Conservation (phyloP, 208 protist genomes). For the Trypanosoma mega region DNA sequence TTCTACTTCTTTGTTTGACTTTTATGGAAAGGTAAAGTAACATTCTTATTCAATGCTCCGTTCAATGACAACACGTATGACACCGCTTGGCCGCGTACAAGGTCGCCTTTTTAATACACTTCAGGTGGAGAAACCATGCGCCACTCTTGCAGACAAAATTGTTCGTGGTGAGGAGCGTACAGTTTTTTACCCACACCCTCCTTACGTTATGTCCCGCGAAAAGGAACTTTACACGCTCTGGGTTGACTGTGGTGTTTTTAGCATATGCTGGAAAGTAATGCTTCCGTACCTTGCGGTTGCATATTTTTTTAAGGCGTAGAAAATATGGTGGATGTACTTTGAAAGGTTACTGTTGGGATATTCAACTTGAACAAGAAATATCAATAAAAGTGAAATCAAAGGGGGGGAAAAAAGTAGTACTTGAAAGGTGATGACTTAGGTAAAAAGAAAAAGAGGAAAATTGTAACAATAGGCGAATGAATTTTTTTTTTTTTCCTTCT, state of each 20-base stretch:
- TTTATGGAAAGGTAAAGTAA: slow-evolving; percentile 7
- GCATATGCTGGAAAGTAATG: slow-evolving; percentile 58
- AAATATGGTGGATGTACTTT: slow-evolving; percentile 3
- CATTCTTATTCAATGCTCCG: slow-evolving; percentile 26
- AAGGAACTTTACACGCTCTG: slow-evolving; percentile 91
- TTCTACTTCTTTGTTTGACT: slow-evolving; percentile 22
- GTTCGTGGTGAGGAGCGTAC: slow-evolving; percentile 52
- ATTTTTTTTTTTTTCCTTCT: slow-evolving; percentile 27
- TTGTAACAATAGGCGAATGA: neutral
- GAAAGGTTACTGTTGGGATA: no score
- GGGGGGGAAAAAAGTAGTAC: no score
- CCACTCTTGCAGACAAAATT: slow-evolving; percentile 84
- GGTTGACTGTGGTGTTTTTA: slow-evolving; percentile 82
- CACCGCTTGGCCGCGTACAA: slow-evolving; percentile 29
- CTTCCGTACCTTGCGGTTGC: slow-evolving; percentile 80
- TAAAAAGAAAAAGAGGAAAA: slow-evolving; percentile 14
- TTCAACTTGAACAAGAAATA: slow-evolving; percentile 8
- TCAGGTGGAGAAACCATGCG: slow-evolving; percentile 86
- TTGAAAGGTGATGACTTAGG: neutral
- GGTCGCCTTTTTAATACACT: slow-evolving; percentile 38
- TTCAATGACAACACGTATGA: slow-evolving; percentile 5
- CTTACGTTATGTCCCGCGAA: slow-evolving; percentile 87
- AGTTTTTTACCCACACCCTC: slow-evolving; percentile 84
- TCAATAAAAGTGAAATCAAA: slow-evolving; percentile 12
- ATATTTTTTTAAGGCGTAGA: slow-evolving; percentile 88